phyloP scores from a whole-genome alignment of 169 alveolate species.

The Plasmodium coatneyi region DNA sequence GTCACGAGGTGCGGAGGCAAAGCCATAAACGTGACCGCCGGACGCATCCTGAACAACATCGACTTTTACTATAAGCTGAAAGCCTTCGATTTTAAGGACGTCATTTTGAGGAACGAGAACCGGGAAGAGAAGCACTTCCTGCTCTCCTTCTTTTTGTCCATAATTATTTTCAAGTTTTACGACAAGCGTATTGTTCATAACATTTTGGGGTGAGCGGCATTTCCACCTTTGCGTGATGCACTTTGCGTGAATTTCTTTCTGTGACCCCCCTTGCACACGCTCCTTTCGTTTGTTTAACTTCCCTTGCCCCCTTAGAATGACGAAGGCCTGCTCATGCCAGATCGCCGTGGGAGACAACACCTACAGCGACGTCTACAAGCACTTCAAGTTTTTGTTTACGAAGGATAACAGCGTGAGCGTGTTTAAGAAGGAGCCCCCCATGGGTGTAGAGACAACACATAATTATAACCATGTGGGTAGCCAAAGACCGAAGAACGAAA shows the following conservation, averaged over 20 bases:
- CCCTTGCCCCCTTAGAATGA: neutral
- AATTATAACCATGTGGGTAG: neutral
- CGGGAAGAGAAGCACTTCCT: conserved; percentile 27
- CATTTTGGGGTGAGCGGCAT: conserved; percentile 12
- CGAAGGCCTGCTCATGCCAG: conserved; percentile 67
- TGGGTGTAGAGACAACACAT: neutral
- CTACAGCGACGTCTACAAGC: conserved; percentile 20
- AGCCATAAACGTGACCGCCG: conserved; percentile 35
- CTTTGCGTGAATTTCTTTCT: neutral
- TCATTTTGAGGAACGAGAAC: conserved; percentile 24
- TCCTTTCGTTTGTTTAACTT: neutral
- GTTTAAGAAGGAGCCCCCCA: neutral
- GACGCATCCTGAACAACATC: conserved; percentile 28
- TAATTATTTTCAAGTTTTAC: conserved; percentile 63
- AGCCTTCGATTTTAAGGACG: conserved; percentile 27
- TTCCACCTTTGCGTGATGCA: neutral
- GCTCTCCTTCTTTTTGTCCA: conserved; percentile 44
- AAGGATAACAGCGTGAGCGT: conserved; percentile 44
- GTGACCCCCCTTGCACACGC: neutral
- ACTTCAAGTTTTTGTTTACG: conserved; percentile 19
- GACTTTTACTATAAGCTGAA: conserved; percentile 59
- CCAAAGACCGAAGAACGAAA: neutral
- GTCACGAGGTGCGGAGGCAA: conserved; percentile 44
- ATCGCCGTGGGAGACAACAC: neutral
- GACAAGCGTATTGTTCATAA: conserved; percentile 54